Conservation (phyloP, 208 protist genomes). For the Trypanosoma platydactyli region DNA sequence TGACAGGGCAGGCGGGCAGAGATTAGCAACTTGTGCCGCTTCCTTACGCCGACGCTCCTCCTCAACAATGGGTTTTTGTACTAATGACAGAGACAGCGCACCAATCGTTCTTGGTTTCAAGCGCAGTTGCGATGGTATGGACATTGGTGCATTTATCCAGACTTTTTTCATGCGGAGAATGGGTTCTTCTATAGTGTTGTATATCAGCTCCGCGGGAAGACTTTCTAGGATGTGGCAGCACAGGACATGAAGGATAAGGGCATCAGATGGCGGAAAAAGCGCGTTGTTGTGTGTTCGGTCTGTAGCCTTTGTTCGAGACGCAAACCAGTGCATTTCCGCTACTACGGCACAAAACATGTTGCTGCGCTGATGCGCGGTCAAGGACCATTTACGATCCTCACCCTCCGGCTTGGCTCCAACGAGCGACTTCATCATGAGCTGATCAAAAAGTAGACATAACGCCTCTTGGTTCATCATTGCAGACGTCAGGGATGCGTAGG, state of each 20-base stretch:
- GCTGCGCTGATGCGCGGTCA: conserved; percentile 14
- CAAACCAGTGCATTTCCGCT: conserved; percentile 88
- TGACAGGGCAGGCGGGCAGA: conserved; percentile 30
- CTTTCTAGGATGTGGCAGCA: conserved; percentile 75
- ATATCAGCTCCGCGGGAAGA: conserved; percentile 77
- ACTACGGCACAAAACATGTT: conserved; percentile 77
- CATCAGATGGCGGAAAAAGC: conserved; percentile 87
- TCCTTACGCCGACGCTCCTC: conserved; percentile 14
- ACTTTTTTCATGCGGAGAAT: conserved; percentile 48
- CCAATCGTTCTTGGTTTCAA: conserved; percentile 59
- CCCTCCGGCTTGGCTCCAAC: conserved; percentile 33
- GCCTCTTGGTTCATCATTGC: conserved; percentile 35
- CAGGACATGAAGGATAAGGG: conserved; percentile 84
- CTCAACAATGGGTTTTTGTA: conserved; percentile 16
- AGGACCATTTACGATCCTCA: conserved; percentile 13
- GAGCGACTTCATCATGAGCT: conserved; percentile 36
- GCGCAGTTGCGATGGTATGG: conserved; percentile 66
- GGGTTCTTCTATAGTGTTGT: conserved; percentile 42
- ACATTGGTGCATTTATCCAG: conserved; percentile 85
- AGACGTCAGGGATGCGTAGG: conserved; percentile 24
- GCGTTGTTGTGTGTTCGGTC: conserved; percentile 90
- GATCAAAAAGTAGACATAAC: conserved; percentile 61
- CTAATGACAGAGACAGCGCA: conserved; percentile 41
- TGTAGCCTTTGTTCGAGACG: conserved; percentile 69
- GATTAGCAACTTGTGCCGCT: not conserved